Base-by-base conservation (phyloP, 108 stramenopile species). In the Nitzschia putrida region DNA sequence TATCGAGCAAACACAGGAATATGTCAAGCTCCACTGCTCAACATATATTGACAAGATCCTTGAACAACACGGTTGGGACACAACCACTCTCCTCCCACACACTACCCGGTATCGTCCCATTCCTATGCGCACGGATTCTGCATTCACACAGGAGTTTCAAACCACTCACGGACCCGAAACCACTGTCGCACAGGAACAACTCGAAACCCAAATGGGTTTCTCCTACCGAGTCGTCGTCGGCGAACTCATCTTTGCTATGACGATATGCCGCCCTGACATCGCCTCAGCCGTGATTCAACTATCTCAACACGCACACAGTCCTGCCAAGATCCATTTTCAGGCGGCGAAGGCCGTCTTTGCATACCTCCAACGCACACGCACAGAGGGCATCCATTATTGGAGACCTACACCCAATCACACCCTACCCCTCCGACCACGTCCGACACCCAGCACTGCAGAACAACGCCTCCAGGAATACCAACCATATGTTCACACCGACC, bases 1-100 rank as follows among this genome's bases (percentile, higher is more conserved):
- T 51, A 52, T 78, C 1, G 23, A 58, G 4, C 77, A 78, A 72
- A 72, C 77, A 5, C 13, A 20, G 22, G n/a, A 66, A 3, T 78
- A 58, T 49, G 41, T 66, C 6, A 71, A 66, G 0, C 22, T 78
- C 3, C 65, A 64, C 21, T 58, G 56, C 14, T 8, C 22, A 29
- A 65, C 71, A n/a, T 78, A 78, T 59, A 78, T 78, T 0, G 37
- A 72, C 7, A 66, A 72, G 22, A 72, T 78, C 0, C 23, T 50
- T 18, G 16, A n/a, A 13, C 54, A 72, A 8, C 65, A 78, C 43
- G 13, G 49, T 52, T 64, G 70, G 20, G 51, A 8, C 40, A 3
- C 18, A 18, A 40, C 9, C 13, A 52, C 22, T 37, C 2, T 20
- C 3, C 0, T 47, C 3, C 41, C 47, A 1, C 49, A 50, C 49